A percentile compares a stretch with the other conserved stretches of the same genome.
phyloP scores from a whole-genome alignment of 2,329 filamentous ascomycete genomes.

The Penicillium olsonii region DNA sequence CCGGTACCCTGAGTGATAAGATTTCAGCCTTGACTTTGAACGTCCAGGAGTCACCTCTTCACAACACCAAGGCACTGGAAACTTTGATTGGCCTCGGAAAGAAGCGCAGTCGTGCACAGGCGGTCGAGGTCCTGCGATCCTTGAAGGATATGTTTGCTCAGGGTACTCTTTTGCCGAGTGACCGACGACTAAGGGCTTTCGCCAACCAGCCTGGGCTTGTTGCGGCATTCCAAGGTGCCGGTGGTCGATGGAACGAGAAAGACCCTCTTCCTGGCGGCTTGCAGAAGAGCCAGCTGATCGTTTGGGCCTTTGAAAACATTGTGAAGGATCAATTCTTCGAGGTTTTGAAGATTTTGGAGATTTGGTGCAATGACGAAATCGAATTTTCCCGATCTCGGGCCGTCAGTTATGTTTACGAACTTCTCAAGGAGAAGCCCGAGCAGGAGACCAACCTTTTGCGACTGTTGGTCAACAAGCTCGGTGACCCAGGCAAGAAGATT shows the following conservation, averaged over 20 bases:
- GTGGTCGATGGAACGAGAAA: conserved; percentile 66
- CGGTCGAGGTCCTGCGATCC: conserved; percentile 87
- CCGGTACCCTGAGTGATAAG: conserved; percentile 94
- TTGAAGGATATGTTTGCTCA: conserved; percentile 92
- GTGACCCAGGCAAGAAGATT: conserved; percentile 93
- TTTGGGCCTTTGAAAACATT: conserved; percentile 94
- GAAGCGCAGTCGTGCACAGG: conserved; percentile 91
- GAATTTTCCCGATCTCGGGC: conserved; percentile 87
- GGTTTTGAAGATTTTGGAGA: conserved; percentile 84
- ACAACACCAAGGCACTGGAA: conserved; percentile 88
- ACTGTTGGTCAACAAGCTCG: conserved; percentile 92
- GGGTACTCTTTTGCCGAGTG: conserved; percentile 77
- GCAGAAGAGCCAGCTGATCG: conserved; percentile 74
- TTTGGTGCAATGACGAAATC: conserved; percentile 93
- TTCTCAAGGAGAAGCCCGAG: conserved; percentile 93
- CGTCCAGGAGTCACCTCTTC: conserved; percentile 92
- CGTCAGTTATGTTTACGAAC: conserved; percentile 85
- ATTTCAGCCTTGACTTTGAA: conserved; percentile 92
- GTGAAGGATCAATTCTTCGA: conserved; percentile 93
- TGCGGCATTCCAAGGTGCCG: conserved; percentile 65
- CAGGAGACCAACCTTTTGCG: conserved; percentile 93
- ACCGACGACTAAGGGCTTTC: conserved; percentile 80
- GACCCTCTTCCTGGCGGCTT: conserved; percentile 73
- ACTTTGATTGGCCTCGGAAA: conserved; percentile 78
- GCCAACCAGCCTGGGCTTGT: conserved; percentile 75